Conservation (phyloP, 257 asterid genomes). For the Echium plantagineum region DNA sequence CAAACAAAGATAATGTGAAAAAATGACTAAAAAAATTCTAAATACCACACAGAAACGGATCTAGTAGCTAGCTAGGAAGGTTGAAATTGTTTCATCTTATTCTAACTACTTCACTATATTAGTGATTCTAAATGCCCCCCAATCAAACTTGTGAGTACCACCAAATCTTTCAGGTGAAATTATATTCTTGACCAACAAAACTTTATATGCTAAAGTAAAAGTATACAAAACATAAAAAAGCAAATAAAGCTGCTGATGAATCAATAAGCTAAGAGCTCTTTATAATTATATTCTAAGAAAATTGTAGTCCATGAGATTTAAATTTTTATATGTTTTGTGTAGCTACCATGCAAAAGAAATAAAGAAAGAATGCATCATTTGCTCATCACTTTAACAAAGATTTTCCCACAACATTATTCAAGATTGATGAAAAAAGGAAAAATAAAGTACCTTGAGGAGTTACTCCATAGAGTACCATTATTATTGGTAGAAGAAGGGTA, state of each 20-base stretch:
- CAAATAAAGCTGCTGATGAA: neutral
- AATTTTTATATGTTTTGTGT: no score
- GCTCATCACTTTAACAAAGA: neutral
- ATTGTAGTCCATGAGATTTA: neutral
- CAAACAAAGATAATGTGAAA: neutral
- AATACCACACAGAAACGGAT: neutral
- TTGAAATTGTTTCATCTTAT: neutral
- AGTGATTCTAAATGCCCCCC: neutral
- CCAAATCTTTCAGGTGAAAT: slow-evolving; percentile 4
- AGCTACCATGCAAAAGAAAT: neutral
- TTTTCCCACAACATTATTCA: neutral
- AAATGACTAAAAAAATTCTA: neutral
- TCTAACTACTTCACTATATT: neutral
- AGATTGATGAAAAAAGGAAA: neutral
- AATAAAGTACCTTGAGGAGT: neutral
- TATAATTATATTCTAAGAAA: neutral
- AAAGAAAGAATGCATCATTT: neutral
- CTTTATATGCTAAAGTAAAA: neutral
- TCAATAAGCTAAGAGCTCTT: neutral
- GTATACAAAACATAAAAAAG: neutral
- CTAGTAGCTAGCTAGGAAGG: neutral
- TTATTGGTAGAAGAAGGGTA: slow-evolving; percentile 5
- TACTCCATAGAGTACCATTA: neutral
- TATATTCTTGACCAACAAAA: neutral
- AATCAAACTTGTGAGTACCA: neutral